A percentile compares a stretch with the other conserved stretches of the same genome.
These are phyloP conservation scores for Hemisphaericaspora xylanilytica DNA, from an alignment of 1,139 yeast species.

Conservation along the genomic window DNA sequence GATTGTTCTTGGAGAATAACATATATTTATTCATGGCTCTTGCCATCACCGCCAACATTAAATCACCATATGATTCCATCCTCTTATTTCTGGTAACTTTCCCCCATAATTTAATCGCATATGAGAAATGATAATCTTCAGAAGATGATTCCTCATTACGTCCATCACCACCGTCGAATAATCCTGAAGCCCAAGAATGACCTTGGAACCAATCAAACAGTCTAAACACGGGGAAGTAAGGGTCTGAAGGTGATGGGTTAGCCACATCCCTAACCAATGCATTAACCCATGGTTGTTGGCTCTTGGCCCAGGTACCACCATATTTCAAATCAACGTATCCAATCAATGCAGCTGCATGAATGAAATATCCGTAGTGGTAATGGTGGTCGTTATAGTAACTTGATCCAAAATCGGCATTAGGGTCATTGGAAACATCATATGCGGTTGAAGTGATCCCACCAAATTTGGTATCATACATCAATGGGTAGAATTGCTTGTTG, in stretches of 20 bases:
- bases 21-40: conserved; percentile 64
- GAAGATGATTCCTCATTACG: conserved; percentile 76
- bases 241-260: conserved; percentile 59
- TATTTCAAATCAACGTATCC: conserved; percentile 58
- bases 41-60: conserved; percentile 64
- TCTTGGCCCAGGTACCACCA: conserved; percentile 58
- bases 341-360: conserved; percentile 74
- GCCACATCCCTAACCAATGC: conserved; percentile 70
- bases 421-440: conserved; percentile 42
- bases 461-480: conserved; percentile 64
- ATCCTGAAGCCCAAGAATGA: conserved; percentile 82
- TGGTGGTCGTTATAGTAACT: conserved; percentile 76
- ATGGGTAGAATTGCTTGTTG: conserved; percentile 55
- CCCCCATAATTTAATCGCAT: conserved; percentile 83
- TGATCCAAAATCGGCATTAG: conserved; percentile 50
- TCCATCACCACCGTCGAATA: conserved; percentile 69
- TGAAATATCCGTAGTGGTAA: conserved; percentile 74
- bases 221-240: conserved; percentile 70
- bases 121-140: conserved; percentile 79
- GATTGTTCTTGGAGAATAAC: conserved; percentile 54
- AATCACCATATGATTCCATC: conserved; percentile 70
- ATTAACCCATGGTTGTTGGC: conserved; percentile 45
- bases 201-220: conserved; percentile 79
- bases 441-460: conserved; percentile 69
- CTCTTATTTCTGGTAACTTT: conserved; percentile 58